These are phyloP conservation scores for Talaromyces piceae DNA, from an alignment of 2,329 filamentous ascomycete species.

Conservation along the genomic window DNA sequence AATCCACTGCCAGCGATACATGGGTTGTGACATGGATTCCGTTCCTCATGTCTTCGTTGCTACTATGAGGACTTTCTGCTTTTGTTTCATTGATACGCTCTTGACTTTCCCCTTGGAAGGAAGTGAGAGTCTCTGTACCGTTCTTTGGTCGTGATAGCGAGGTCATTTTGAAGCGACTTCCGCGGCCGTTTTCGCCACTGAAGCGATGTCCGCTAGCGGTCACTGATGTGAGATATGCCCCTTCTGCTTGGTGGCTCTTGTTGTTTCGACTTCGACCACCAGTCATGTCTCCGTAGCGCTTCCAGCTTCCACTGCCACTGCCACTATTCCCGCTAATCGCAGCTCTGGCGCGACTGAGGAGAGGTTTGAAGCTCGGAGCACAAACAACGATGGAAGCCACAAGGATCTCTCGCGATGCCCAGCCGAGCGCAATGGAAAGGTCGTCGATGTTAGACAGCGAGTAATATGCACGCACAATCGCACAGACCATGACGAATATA, in stretches of 20 bases:
- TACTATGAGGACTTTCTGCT: not conserved
- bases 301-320: not conserved
- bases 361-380: conserved; percentile 15
- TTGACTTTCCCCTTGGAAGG: not conserved
- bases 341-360: conserved; percentile 3
- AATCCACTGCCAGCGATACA: not conserved
- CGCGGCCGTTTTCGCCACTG: not conserved
- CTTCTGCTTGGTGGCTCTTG: not conserved
- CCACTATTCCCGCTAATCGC: not conserved
- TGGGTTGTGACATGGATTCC: not conserved
- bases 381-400: conserved; percentile 15
- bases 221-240: not conserved
- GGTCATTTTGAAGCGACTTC: not conserved
- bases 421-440: conserved; percentile 13
- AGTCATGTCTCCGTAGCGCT: not conserved
- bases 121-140: not conserved
- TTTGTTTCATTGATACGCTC: not conserved
- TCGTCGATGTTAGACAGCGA: conserved; percentile 15
- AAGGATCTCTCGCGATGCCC: conserved; percentile 15
- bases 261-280: not conserved
- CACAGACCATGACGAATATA: conserved; percentile 16
- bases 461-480: conserved; percentile 17
- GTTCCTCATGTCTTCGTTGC: not conserved
- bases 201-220: not conserved
- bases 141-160: not conserved